Base-by-base conservation (phyloP, 176 grass and related monocot species). In the Thinopyrum elongatum region DNA sequence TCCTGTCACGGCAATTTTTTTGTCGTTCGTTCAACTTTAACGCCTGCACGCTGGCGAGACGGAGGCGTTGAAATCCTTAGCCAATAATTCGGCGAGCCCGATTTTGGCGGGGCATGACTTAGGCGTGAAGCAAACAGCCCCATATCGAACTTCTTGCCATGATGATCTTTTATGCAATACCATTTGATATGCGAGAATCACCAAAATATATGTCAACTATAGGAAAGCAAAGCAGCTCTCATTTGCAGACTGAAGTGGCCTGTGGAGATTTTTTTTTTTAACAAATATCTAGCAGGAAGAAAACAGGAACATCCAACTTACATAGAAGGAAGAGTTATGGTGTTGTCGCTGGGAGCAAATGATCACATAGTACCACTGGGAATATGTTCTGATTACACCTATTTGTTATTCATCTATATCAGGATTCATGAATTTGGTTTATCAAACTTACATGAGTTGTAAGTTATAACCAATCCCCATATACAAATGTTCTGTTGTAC, bases 91-190 rank as follows among this genome's bases (percentile, higher is more conserved):
- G 15, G 15, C 15, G 15, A 16, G 47, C 14, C 46, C 14, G 4
- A 49, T 49, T 49, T 49, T 49, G 15, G 46, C 42, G 42, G 42
- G 3, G 42, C 42, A 46, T 46, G 42, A 46, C 42, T 13, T 46
- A 13, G 44, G 44, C 49, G 49, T 53, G 49, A 7, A 53, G 49
- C 49, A 53, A 53, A 53, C 49, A 53, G 16, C 1, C 49, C 53
- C 19, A 22, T 49, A n/a, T 34, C 85, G 61, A 66, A 19, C 67
- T 35, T 83, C 22, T 25, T 17, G 63, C 14, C 23, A 64, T 74
- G 31, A 73, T 35, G 31, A 78, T 86, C 10, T 78, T 78, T 14
- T 65, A 84, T 35, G 59, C 60, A 47, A 22, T 38, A 53, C 57
- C 21, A 22, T 27, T 57, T 35, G 9, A 65, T 82, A 23, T 78